phyloP scores from a whole-genome alignment of 345 rosid genomes.

The Eucalyptus polyanthemos region DNA sequence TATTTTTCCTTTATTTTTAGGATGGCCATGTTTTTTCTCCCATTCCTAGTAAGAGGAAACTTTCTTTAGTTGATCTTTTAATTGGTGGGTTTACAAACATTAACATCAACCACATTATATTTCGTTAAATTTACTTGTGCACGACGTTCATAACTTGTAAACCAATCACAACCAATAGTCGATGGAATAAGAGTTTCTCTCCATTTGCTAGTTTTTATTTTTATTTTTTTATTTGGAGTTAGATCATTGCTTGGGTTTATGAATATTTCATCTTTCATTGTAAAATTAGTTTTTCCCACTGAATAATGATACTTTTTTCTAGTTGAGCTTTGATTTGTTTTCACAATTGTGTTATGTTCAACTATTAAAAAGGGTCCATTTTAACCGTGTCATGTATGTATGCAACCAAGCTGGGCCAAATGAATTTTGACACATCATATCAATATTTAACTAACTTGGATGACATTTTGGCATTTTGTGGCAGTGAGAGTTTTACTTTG shows the following conservation, averaged over 20 bases:
- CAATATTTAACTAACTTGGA: not conserved
- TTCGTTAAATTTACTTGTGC: not conserved
- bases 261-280: not conserved
- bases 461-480: too few species aligned
- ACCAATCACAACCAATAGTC: not conserved
- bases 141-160: not conserved
- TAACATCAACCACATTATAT: not conserved
- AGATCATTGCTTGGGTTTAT: not conserved
- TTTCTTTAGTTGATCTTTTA: too few species aligned
- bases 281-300: rapidly evolving
- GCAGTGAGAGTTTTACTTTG: too few species aligned
- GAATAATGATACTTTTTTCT: not conserved
- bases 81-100: too few species aligned
- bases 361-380: not conserved
- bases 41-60: too few species aligned
- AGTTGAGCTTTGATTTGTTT: not conserved
- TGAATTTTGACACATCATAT: not conserved
- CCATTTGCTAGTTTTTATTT: rapidly evolving
- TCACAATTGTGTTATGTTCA: not conserved
- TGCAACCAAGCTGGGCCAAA: rapidly evolving
- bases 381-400: not conserved
- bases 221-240: not conserved
- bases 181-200: not conserved
- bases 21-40: too few species aligned
- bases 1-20: too few species aligned